Percentiles rank a stretch among this genome's conserved stretches.
Evolutionary conservation across 2,329 filamentous ascomycete species (phyloP).

Genomic region (Aspergillus sp.): DNA sequence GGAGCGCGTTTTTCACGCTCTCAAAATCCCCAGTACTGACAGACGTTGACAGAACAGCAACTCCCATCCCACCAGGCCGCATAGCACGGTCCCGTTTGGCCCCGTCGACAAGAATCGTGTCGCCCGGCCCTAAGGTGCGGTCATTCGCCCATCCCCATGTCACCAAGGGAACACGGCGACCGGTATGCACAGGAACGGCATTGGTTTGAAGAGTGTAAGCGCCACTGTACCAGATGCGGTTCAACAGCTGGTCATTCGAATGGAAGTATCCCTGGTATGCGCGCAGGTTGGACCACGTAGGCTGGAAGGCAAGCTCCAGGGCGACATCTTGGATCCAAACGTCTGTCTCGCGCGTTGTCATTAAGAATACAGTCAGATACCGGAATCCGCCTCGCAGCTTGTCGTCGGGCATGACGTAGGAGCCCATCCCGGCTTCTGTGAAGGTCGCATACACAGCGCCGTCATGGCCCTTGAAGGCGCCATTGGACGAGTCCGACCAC

Average conservation of each 20-base stretch:
- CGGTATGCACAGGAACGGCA: slow-evolving; percentile 29
- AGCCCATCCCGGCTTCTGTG: slow-evolving; percentile 20
- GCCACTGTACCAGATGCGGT: slow-evolving; percentile 49
- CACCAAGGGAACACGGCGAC: slow-evolving; percentile 24
- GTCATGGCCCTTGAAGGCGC: slow-evolving; percentile 35
- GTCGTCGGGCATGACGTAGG: slow-evolving; percentile 31
- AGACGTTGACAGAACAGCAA: slow-evolving; percentile 38
- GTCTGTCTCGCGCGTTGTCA: slow-evolving; percentile 20
- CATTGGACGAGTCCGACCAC: slow-evolving; percentile 42
- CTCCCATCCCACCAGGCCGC: slow-evolving; percentile 43
- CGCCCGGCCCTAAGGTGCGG: slow-evolving; percentile 29
- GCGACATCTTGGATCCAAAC: slow-evolving; percentile 30
- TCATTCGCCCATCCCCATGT: slow-evolving; percentile 32
- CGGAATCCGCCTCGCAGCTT: slow-evolving; percentile 37
- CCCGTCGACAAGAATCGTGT: slow-evolving; percentile 37
- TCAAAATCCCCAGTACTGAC: slow-evolving; percentile 38
- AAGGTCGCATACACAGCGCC: slow-evolving; percentile 31
- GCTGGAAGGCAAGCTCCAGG: slow-evolving; percentile 41
- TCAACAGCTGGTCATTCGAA: slow-evolving; percentile 43
- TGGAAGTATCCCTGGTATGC: slow-evolving; percentile 48
- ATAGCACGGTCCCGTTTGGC: slow-evolving; percentile 36
- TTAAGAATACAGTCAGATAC: slow-evolving; percentile 35
- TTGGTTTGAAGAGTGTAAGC: slow-evolving; percentile 46
- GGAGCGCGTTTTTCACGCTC: slow-evolving; percentile 39
- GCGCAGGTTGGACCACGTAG: slow-evolving; percentile 43